A percentile compares a stretch with the other conserved stretches of the same genome.
phyloP scores from a whole-genome alignment of 208 protist species.

The Trypanosoma rangeli region DNA sequence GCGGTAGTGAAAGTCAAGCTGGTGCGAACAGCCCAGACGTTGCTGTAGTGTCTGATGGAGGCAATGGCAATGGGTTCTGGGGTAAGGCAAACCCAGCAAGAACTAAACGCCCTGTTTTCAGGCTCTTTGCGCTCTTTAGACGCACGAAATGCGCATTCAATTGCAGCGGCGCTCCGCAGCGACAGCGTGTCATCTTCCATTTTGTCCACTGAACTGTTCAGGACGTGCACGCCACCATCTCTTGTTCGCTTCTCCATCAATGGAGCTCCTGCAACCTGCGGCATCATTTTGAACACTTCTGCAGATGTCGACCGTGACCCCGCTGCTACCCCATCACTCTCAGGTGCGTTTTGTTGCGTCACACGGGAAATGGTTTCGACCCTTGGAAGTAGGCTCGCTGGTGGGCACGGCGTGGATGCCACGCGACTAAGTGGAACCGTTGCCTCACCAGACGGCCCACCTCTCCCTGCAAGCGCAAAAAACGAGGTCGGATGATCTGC shows the following conservation, averaged over 20 bases:
- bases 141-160: conserved; percentile 3
- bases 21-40: conserved; percentile 17
- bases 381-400: neutral
- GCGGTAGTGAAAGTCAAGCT: conserved; percentile 9
- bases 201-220: conserved; percentile 10
- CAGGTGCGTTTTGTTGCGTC: neutral
- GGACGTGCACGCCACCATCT: conserved; percentile 15
- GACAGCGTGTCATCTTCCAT: conserved; percentile 15
- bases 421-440: too few relatives aligned
- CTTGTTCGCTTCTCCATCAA: conserved; percentile 11
- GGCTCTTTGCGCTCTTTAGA: neutral
- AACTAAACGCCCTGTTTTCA: neutral
- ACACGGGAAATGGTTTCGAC: neutral
- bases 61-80: conserved; percentile 7
- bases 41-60: conserved; percentile 17
- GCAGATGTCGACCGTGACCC: neutral
- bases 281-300: neutral
- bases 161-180: conserved; percentile 4
- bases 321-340: neutral
- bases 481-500: neutral
- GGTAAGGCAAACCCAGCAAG: neutral
- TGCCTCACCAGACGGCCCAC: too few relatives aligned
- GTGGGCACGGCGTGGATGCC: neutral
- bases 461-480: neutral
- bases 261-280: neutral